A percentile compares a stretch with the other conserved stretches of the same genome.
Conservation (phyloP, 2,329 filamentous ascomycete species). For the Fusarium verrucosum region DNA sequence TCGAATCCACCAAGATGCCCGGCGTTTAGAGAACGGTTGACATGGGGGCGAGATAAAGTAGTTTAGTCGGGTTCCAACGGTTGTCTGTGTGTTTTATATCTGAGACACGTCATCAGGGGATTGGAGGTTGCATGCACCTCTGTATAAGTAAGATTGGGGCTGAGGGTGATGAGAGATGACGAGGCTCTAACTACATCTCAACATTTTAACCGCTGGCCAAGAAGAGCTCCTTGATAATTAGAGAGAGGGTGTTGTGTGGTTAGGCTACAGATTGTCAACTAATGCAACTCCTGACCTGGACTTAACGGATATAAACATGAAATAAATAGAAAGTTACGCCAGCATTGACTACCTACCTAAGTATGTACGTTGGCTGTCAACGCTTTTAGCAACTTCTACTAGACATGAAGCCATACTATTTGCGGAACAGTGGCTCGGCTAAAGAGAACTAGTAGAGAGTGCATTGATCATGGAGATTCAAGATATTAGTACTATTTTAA, state of each 20-base stretch:
- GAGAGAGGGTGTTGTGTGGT: background rate
- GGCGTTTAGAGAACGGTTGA: conserved; percentile 10
- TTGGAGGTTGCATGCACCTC: background rate
- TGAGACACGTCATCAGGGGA: conserved; percentile 31
- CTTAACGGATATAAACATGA: conserved; percentile 12
- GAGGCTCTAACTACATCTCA: background rate
- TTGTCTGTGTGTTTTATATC: conserved; percentile 24
- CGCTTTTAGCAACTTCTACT: background rate
- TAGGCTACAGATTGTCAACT: background rate
- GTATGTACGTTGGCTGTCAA: background rate
- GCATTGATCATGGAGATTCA: background rate
- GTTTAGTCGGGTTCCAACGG: conserved; percentile 23
- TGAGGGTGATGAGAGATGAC: background rate
- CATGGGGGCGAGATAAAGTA: background rate
- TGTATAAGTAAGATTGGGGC: background rate
- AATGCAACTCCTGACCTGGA: conserved; percentile 4
- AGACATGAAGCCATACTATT: conserved; percentile 1
- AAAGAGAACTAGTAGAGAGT: background rate
- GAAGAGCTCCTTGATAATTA: background rate
- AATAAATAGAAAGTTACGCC: background rate
- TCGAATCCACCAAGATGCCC: background rate
- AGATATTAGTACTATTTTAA: background rate
- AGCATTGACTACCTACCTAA: background rate
- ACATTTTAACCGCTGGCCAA: background rate
- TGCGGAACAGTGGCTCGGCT: conserved; percentile 3